A percentile compares a stretch with the other conserved stretches of the same genome.
These are phyloP conservation scores for Ophiosphaerella narmari DNA, from an alignment of 2,329 filamentous ascomycete species.

Conservation along the genomic window DNA sequence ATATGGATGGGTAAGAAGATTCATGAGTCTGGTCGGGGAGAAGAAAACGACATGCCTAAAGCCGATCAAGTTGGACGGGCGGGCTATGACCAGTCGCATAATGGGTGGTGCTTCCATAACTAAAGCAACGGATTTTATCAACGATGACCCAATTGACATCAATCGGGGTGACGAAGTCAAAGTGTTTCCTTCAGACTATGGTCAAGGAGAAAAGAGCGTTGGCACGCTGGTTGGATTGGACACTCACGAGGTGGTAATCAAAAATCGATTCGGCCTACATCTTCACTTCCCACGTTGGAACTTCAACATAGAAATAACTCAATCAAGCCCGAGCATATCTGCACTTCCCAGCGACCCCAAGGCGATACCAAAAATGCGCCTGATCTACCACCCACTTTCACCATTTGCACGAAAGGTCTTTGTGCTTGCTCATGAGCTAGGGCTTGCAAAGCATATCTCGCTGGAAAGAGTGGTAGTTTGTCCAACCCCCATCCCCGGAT, in stretches of 20 bases:
- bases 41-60: slow-evolving; percentile 47
- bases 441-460: slow-evolving; percentile 25
- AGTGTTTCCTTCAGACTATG: slow-evolving; percentile 39
- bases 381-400: slow-evolving; percentile 38
- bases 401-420: slow-evolving; percentile 38
- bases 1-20: slow-evolving; percentile 69
- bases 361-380: slow-evolving; percentile 27
- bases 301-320: slow-evolving; percentile 33
- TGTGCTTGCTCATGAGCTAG: slow-evolving; percentile 33
- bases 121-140: slow-evolving; percentile 51
- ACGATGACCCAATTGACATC: slow-evolving; percentile 59
- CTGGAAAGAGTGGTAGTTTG: slow-evolving; percentile 39
- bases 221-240: slow-evolving; percentile 37
- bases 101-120: slow-evolving; percentile 55
- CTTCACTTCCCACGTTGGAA: slow-evolving; percentile 49
- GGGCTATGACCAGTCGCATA: slow-evolving; percentile 43
- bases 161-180: slow-evolving; percentile 59
- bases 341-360: neutral
- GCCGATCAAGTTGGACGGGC: slow-evolving; percentile 46
- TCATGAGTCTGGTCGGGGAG: slow-evolving; percentile 54
- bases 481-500: slow-evolving; percentile 32
- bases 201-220: slow-evolving; percentile 31
- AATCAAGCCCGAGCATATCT: neutral
- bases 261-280: slow-evolving; percentile 28
- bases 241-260: slow-evolving; percentile 31